Evolutionary conservation across 2,329 filamentous ascomycete genomes (phyloP).

Genomic region (Colletotrichum spaethianum): DNA sequence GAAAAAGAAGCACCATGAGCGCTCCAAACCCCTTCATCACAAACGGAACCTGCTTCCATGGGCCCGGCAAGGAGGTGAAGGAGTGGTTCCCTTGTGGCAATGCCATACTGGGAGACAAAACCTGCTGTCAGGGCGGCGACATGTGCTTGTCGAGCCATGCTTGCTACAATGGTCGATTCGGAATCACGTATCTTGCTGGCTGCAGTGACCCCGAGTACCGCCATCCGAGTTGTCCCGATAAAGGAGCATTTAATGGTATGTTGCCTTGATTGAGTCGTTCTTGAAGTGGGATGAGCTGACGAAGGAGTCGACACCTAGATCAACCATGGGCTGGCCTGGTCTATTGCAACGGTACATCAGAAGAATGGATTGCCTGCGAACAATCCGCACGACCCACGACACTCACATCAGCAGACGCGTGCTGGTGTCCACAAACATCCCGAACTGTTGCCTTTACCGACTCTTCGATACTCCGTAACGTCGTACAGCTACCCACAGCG

Average conservation of each 20-base stretch:
- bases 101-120: constrained; percentile 47
- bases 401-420: constrained; percentile 46
- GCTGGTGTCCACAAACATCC: constrained; percentile 48
- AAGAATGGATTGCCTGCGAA: constrained; percentile 51
- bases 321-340: constrained; percentile 53
- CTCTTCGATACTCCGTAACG: constrained; percentile 44
- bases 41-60: constrained; percentile 52
- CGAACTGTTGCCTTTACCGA: constrained; percentile 47
- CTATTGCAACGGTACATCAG: constrained; percentile 51
- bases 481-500: constrained; percentile 47
- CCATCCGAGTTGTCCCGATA: constrained; percentile 52
- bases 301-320: not conserved
- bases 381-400: constrained; percentile 45
- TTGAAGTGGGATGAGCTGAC: not conserved
- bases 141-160: constrained; percentile 49
- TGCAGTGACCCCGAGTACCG: constrained; percentile 53
- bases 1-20: constrained; percentile 23
- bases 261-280: not conserved
- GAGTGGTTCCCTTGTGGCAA: constrained; percentile 53
- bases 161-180: constrained; percentile 45
- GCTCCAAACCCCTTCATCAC: constrained; percentile 47
- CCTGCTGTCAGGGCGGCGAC: constrained; percentile 52
- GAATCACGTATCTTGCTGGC: constrained; percentile 55
- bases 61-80: constrained; percentile 30
- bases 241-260: constrained; percentile 43